Conservation (phyloP, 257 asterid genomes). For the Eustoma russellianum region DNA sequence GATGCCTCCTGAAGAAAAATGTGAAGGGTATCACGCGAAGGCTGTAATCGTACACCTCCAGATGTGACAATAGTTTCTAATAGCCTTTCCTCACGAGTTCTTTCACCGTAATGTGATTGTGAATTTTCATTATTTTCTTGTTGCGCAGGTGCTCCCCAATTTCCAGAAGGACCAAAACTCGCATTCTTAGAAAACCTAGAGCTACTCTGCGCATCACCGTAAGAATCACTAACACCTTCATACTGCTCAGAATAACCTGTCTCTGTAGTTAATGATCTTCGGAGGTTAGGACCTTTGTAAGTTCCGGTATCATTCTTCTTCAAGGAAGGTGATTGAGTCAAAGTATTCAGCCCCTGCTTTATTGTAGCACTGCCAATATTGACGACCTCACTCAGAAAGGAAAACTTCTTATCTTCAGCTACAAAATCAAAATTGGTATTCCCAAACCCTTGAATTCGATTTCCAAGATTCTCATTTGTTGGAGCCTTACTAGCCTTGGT, state of each 20-base stretch:
- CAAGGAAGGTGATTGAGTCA: conserved; percentile 66
- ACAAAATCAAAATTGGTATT: conserved; percentile 67
- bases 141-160: conserved; percentile 51
- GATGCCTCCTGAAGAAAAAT: conserved; percentile 72
- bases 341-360: conserved; percentile 77
- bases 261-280: conserved; percentile 70
- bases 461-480: conserved; percentile 60
- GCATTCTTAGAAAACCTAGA: conserved; percentile 50
- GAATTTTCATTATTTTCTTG: conserved; percentile 44
- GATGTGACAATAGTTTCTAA: conserved; percentile 83
- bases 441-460: conserved; percentile 96
- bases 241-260: conserved; percentile 49
- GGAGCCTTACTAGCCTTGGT: conserved; percentile 30
- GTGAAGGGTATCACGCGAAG: conserved; percentile 88
- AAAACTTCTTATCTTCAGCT: conserved; percentile 70
- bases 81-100: conserved; percentile 77
- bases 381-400: conserved; percentile 87
- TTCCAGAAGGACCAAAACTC: conserved; percentile 33
- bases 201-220: conserved; percentile 32
- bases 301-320: conserved; percentile 69
- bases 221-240: conserved; percentile 42
- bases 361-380: conserved; percentile 88
- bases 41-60: conserved; percentile 95
- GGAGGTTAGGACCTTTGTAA: conserved; percentile 79
- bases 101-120: conserved; percentile 35